Evolutionary conservation across 2,329 filamentous ascomycete genomes (phyloP).

Genomic region (Pezicula carpinea): DNA sequence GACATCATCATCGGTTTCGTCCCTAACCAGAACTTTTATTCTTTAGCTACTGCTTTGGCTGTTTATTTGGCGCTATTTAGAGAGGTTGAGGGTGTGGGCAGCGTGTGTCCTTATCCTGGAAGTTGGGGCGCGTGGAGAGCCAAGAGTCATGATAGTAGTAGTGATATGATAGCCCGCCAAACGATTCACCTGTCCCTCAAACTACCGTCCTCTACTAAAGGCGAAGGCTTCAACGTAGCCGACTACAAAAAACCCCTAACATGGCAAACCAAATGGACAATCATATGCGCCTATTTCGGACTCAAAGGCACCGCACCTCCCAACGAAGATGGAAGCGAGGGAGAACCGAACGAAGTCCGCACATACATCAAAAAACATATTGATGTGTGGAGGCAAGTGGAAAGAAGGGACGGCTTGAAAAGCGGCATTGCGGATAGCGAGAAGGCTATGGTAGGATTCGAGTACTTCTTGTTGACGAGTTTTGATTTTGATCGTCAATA

Average conservation of each 20-base stretch:
- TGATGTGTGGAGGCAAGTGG: slow-evolving; percentile 28
- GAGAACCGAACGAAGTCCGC: slow-evolving; percentile 28
- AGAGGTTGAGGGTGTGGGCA: slow-evolving; percentile 33
- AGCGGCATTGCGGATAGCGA: slow-evolving; percentile 33
- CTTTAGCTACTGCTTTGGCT: slow-evolving; percentile 32
- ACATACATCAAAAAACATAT: slow-evolving; percentile 31
- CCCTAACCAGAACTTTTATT: slow-evolving; percentile 35
- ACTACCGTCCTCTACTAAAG: slow-evolving; percentile 32
- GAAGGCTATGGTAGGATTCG: slow-evolving; percentile 32
- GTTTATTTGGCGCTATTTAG: slow-evolving; percentile 33
- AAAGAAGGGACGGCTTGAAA: slow-evolving; percentile 32
- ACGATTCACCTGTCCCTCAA: slow-evolving; percentile 37
- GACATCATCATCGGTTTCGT: slow-evolving; percentile 39
- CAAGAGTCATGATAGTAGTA: slow-evolving; percentile 34
- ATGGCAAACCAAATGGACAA: slow-evolving; percentile 40
- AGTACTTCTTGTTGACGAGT: slow-evolving; percentile 37
- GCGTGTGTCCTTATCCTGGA: slow-evolving; percentile 35
- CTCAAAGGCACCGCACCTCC: slow-evolving; percentile 33
- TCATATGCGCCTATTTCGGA: slow-evolving; percentile 40
- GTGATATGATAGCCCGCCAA: slow-evolving; percentile 36
- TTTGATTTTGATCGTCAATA: slow-evolving; percentile 41
- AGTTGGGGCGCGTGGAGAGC: slow-evolving; percentile 32
- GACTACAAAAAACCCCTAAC: slow-evolving; percentile 31
- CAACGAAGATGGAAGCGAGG: slow-evolving; percentile 1
- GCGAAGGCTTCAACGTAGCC: slow-evolving; percentile 37